Evolutionary conservation across 768 basidiomycete species (phyloP).

Genomic region (Termitomyces sp.): DNA sequence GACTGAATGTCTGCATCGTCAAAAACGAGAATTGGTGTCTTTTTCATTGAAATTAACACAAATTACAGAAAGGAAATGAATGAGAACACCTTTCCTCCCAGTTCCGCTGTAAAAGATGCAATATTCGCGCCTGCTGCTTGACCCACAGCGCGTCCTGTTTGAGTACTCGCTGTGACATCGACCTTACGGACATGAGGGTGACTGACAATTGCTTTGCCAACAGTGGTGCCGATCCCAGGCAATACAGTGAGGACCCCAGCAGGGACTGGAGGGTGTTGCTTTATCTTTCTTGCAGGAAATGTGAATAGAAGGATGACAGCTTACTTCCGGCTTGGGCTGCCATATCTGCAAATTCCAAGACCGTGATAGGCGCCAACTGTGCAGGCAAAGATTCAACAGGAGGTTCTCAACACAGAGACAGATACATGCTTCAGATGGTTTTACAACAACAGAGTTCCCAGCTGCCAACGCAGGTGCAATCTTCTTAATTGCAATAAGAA

Average conservation of each 20-base stretch:
- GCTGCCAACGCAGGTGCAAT: constrained; percentile 82
- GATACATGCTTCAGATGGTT: constrained; percentile 63
- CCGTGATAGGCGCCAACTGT: constrained; percentile 68
- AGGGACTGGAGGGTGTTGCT: constrained; percentile 50
- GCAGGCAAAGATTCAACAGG: not conserved
- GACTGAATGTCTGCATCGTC: constrained; percentile 66
- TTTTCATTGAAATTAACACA: not conserved
- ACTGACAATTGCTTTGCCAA: constrained; percentile 60
- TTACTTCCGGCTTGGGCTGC: constrained; percentile 61
- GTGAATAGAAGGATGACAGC: not conserved
- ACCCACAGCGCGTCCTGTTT: constrained; percentile 71
- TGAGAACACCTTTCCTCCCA: constrained; percentile 72
- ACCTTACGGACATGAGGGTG: constrained; percentile 72
- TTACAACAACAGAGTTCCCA: constrained; percentile 79
- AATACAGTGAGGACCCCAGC: constrained; percentile 66
- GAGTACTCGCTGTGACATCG: constrained; percentile 64
- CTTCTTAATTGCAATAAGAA: constrained; percentile 88
- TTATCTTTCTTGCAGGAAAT: not conserved
- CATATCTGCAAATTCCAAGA: constrained; percentile 71
- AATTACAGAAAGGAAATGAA: not conserved
- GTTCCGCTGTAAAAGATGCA: constrained; percentile 72
- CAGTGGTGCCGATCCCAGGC: constrained; percentile 61
- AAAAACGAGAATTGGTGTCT: constrained; percentile 82
- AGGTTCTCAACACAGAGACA: not conserved
- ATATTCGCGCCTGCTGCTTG: constrained; percentile 70